These are phyloP conservation scores for Plasmodium fragile DNA, from an alignment of 169 alveolate genomes.

Conservation along the genomic window DNA sequence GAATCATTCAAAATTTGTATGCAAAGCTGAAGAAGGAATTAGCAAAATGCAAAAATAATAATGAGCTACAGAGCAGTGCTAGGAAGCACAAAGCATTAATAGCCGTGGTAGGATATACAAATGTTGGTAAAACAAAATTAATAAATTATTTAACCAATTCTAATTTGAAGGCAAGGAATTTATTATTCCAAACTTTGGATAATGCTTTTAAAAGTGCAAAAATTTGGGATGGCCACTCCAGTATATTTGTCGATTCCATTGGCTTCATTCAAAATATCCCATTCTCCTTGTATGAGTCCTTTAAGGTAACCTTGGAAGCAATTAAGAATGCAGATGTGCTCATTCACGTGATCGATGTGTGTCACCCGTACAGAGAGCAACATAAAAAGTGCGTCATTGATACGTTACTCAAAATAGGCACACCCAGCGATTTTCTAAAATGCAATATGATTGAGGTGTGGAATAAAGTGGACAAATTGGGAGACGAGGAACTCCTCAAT, in stretches of 20 bases:
- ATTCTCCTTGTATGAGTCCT: constrained; percentile 89
- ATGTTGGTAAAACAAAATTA: constrained; percentile 93
- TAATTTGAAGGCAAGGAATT: constrained; percentile 87
- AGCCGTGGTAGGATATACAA: constrained; percentile 93
- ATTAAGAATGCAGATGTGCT: constrained; percentile 90
- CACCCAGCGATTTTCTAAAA: constrained; percentile 80
- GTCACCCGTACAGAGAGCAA: constrained; percentile 86
- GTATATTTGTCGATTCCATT: constrained; percentile 90
- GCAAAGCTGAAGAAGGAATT: constrained; percentile 84
- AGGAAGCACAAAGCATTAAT: constrained; percentile 80
- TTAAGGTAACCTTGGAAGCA: constrained; percentile 89
- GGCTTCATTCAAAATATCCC: constrained; percentile 94
- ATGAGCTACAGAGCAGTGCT: constrained; percentile 47
- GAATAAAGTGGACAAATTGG: constrained; percentile 92
- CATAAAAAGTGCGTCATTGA: constrained; percentile 87
- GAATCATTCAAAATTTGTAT: constrained; percentile 87
- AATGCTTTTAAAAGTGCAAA: constrained; percentile 75
- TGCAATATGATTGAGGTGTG: constrained; percentile 91
- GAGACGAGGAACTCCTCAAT: constrained; percentile 44
- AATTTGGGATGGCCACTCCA: constrained; percentile 85
- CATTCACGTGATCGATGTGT: constrained; percentile 88
- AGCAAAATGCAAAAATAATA: constrained; percentile 82
- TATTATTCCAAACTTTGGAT: constrained; percentile 88
- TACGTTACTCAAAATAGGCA: constrained; percentile 88
- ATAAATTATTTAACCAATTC: constrained; percentile 89